These are phyloP conservation scores for Colletotrichum sublineola DNA, from an alignment of 2,329 filamentous ascomycete genomes.

Conservation along the genomic window DNA sequence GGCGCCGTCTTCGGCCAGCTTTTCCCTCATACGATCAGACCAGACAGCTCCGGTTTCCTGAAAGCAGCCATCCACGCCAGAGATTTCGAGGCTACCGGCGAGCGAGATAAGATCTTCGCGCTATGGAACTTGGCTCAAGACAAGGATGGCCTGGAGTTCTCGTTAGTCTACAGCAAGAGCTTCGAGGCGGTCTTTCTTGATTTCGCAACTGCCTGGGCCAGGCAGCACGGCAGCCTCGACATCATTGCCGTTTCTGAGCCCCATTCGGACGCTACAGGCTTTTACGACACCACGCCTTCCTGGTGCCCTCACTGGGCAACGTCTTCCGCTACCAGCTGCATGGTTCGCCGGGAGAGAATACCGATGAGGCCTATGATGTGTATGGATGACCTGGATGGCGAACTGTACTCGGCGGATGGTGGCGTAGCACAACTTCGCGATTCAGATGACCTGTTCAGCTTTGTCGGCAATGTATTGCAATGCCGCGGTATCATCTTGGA, in stretches of 20 bases:
- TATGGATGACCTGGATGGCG: constrained; percentile 4
- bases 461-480: not conserved
- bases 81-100: constrained; percentile 14
- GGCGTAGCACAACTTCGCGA: not conserved
- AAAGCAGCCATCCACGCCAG: not conserved
- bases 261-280: not conserved
- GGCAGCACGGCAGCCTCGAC: constrained; percentile 14
- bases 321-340: not conserved
- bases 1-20: not conserved
- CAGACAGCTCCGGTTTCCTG: too few relatives aligned
- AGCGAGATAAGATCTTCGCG: not conserved
- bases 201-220: constrained; percentile 9
- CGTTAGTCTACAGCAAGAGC: not conserved
- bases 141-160: not conserved
- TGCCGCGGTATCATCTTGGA: constrained; percentile 2
- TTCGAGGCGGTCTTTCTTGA: not conserved
- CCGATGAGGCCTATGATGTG: not conserved
- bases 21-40: too few relatives aligned
- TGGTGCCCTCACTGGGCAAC: constrained; percentile 9
- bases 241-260: constrained; percentile 14
- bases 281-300: not conserved
- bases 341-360: constrained; percentile 6
- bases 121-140: constrained; percentile 12
- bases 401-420: not conserved
- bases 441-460: not conserved